Percentiles rank a stretch among this genome's conserved stretches.
Evolutionary conservation across 2,329 filamentous ascomycete species (phyloP).

Genomic region (Blastomyces gilchristii): DNA sequence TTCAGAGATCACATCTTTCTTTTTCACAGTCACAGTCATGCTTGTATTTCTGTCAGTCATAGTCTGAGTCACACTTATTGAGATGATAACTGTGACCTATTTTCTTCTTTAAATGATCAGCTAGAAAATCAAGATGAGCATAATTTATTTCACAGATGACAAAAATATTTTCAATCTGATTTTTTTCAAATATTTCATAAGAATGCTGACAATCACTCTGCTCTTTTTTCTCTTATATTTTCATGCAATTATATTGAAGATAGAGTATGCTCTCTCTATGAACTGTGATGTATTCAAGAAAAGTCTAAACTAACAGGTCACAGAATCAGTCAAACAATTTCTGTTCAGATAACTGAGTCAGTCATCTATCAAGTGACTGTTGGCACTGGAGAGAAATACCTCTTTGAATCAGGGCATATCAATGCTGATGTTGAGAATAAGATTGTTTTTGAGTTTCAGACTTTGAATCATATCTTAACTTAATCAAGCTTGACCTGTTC

Average conservation of each 20-base stretch:
- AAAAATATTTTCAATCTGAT: too few species aligned
- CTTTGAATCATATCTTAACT: constrained; percentile 14
- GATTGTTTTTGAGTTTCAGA: constrained; percentile 16
- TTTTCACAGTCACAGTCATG: background rate
- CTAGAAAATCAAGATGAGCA: background rate
- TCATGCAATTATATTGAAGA: background rate
- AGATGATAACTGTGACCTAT: background rate
- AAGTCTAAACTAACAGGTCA: too few species aligned
- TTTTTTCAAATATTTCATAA: background rate
- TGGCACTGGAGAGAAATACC: background rate
- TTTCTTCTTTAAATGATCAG: background rate
- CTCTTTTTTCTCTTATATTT: background rate
- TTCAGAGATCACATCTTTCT: background rate
- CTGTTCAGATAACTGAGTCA: too few species aligned
- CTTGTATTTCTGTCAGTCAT: background rate
- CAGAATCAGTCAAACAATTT: too few species aligned
- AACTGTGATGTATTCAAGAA: background rate
- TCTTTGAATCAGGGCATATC: background rate
- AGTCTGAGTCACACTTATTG: background rate
- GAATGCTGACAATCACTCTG: background rate
- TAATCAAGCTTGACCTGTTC: constrained; percentile 14
- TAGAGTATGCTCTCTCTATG: background rate
- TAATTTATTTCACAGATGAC: too few species aligned
- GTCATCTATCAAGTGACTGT: background rate
- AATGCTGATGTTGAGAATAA: constrained; percentile 16